Evolutionary conservation across 176 grass and related monocot species (phyloP), one percentile per base, ranked within the genome.

Genomic region (sorghum (Sorghum bicolor)): DNA sequence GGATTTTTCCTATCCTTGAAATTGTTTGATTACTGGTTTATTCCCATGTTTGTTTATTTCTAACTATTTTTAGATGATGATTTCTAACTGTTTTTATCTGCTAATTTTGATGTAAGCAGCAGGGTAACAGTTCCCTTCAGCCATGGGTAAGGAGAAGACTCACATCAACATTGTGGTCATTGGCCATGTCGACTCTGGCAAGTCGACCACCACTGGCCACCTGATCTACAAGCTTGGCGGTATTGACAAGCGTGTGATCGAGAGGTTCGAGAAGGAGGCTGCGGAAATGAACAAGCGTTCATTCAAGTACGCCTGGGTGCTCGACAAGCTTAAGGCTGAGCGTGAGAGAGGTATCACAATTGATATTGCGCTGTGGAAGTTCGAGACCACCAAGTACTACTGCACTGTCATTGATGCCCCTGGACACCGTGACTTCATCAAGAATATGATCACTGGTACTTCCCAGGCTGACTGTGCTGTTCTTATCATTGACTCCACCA

Each of bases 111-210:
- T 48, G 45, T 24, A 61, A 25, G 57, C 57, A 61, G 57, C 9
- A 25, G 57, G 12, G 9, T 61, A 61, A 25, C 10, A 9, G 11
- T 25, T 25, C 1, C 57, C 14, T 65, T 29, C 29, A 65, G 63
- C 63, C 63, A 65, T 65, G 63, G 63, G 63, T 65, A 65, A 65
- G 63, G 63, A 65, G 63, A 65, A 65, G 63, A 32, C 63, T 16
- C 63, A 65, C 63, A 65, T 65, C 29, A 65, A 65, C 63, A 65
- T 65, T 3, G 63, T 65, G 63, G 50, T 55, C 19, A 55, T 55
- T 22, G 50, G 50, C 50, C 50, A 55, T 3, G 50, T 55, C 50
- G 50, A 55, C 19, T 55, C 50, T 47, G 50, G 50, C 50, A 55
- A 55, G 50, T 55, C 50, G 50, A 55, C 50, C 26, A 65, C 63